These are phyloP conservation scores for Candida koratica DNA, from an alignment of 805 yeast species.

Conservation along the genomic window DNA sequence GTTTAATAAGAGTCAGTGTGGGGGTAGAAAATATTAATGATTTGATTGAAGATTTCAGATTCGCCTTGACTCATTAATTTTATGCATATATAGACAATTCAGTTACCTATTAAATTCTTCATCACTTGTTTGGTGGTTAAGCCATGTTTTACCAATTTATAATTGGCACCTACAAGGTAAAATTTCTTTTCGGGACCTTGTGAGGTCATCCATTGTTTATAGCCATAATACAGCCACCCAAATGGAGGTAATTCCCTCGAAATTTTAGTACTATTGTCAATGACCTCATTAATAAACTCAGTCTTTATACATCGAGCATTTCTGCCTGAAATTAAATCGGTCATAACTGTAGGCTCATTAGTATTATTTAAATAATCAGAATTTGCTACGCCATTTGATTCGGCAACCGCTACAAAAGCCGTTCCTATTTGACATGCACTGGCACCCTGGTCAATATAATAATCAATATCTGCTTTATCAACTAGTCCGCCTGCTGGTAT, in stretches of 20 bases:
- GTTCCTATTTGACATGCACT: constrained; percentile 58
- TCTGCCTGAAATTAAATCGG: constrained; percentile 35
- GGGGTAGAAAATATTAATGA: constrained; percentile 80
- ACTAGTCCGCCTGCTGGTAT: constrained; percentile 56
- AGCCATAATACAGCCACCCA: constrained; percentile 32
- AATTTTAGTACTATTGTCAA: constrained; percentile 8
- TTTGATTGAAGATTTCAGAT: constrained; percentile 65
- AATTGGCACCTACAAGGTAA: constrained; percentile 35
- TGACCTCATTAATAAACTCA: constrained; percentile 27
- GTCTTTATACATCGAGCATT: constrained; percentile 36
- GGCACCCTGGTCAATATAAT: constrained; percentile 40
- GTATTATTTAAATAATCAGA: constrained; percentile 16
- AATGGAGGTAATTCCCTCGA: constrained; percentile 28
- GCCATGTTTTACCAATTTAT: constrained; percentile 19
- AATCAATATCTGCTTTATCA: constrained; percentile 26
- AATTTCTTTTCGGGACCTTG: constrained; percentile 21
- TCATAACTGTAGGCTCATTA: constrained; percentile 25
- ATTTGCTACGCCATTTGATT: constrained; percentile 17
- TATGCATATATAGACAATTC: constrained; percentile 5
- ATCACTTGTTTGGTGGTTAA: constrained; percentile 23
- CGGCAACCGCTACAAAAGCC: constrained; percentile 39
- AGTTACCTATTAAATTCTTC: constrained; percentile 18
- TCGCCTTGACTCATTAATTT: constrained; percentile 39
- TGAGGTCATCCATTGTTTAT: constrained; percentile 20
- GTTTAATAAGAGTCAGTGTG: constrained; percentile 67